Evolutionary conservation across 352 stramenopile species (phyloP).

Genomic region (Globisporangium megalacanthum): DNA sequence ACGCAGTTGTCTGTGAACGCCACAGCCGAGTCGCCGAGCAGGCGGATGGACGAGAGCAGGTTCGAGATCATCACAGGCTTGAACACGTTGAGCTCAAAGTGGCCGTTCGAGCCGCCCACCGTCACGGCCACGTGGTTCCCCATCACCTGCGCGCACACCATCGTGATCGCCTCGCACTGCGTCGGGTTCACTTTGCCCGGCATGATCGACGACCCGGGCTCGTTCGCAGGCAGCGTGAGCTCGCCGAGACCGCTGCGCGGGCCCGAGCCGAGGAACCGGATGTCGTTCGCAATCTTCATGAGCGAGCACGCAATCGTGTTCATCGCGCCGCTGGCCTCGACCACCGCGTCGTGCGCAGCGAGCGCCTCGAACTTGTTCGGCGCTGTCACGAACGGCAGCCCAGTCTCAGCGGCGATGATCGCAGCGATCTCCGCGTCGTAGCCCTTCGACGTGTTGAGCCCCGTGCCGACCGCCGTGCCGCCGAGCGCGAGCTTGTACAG

Average conservation of each 20-base stretch:
- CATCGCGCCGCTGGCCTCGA: conserved; percentile 62
- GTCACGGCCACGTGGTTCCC: conserved; percentile 94
- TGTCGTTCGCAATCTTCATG: conserved; percentile 81
- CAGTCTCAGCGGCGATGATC: conserved; percentile 91
- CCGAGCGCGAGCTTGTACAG: conserved; percentile 92
- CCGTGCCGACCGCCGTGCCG: conserved; percentile 95
- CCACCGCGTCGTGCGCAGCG: conserved; percentile 59
- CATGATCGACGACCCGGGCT: conserved; percentile 73
- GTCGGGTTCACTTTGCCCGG: conserved; percentile 81
- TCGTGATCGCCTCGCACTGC: conserved; percentile 95
- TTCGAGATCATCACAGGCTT: conserved; percentile 96
- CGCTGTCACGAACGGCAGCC: conserved; percentile 92
- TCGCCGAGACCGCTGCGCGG: conserved; percentile 55
- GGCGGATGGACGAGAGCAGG: conserved; percentile 60
- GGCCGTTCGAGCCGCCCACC: conserved; percentile 90
- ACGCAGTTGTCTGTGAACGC: conserved; percentile 94
- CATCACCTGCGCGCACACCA: conserved; percentile 95
- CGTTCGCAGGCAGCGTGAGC: conserved; percentile 59
- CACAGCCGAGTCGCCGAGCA: conserved; percentile 86
- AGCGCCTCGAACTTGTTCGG: conserved; percentile 95
- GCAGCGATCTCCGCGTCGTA: conserved; percentile 93
- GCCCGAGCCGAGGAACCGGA: conserved; percentile 60
- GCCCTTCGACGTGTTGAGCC: conserved; percentile 87
- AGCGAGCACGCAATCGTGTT: conserved; percentile 69
- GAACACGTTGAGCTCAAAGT: conserved; percentile 98